These are phyloP conservation scores for Hyphopichia burtonii DNA, from an alignment of 1,139 yeast genomes.

Conservation along the genomic window DNA sequence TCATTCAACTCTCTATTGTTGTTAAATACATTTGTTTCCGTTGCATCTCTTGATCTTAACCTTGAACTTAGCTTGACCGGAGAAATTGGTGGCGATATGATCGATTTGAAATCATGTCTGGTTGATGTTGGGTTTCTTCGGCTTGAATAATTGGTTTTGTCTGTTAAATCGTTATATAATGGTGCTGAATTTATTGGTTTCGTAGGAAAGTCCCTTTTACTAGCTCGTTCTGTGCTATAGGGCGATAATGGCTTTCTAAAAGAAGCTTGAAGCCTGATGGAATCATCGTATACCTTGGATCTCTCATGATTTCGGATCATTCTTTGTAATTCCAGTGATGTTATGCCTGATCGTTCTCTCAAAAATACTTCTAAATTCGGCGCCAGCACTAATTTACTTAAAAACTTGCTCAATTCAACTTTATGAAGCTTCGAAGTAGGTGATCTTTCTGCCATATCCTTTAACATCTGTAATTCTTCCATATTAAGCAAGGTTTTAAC, in stretches of 20 bases:
- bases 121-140: not conserved
- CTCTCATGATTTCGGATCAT: not conserved
- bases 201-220: not conserved
- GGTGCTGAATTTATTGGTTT: not conserved
- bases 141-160: not conserved
- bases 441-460: conserved; percentile 24
- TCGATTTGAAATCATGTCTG: not conserved
- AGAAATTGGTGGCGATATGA: conserved; percentile 10
- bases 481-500: conserved; percentile 20
- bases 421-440: conserved; percentile 28
- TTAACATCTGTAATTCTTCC: conserved; percentile 25
- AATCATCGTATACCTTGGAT: not conserved
- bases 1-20: conserved; percentile 5
- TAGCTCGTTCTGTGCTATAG: not conserved
- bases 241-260: conserved; percentile 6
- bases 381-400: conserved; percentile 27
- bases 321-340: conserved; percentile 5
- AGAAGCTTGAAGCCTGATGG: not conserved
- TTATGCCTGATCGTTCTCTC: conserved; percentile 21
- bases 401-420: conserved; percentile 26
- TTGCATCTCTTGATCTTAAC: conserved; percentile 1
- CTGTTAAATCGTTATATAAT: not conserved
- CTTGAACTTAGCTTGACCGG: conserved; percentile 4
- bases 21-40: not conserved
- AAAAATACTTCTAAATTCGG: conserved; percentile 23